Percentiles rank a stretch among this genome's conserved stretches.
Conservation (phyloP, 768 basidiomycete species). For the Sporobolomyces roseus region DNA sequence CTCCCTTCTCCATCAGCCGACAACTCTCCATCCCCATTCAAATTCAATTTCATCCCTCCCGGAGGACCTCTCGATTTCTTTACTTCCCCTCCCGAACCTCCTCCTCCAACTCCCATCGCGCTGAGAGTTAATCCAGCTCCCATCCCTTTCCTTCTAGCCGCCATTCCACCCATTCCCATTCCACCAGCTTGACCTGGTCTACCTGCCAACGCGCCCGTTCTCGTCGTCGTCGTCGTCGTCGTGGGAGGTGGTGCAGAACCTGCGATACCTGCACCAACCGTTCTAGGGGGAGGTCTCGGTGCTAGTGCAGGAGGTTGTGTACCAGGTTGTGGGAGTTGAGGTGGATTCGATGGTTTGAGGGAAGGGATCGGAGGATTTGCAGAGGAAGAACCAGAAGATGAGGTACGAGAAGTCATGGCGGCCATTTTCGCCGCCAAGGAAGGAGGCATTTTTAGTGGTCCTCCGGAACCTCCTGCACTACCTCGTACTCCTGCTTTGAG, state of each 20-base stretch:
- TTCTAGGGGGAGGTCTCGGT: conserved; percentile 30
- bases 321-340: conserved; percentile 40
- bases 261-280: no score
- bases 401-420: conserved; percentile 56
- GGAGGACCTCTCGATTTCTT: conserved; percentile 47
- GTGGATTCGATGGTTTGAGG: conserved; percentile 46
- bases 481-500: conserved; percentile 23
- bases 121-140: conserved; percentile 32
- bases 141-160: conserved; percentile 6
- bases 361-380: conserved; percentile 53
- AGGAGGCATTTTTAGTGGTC: conserved; percentile 62
- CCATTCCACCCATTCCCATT: conserved; percentile 47
- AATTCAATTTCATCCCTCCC: conserved; percentile 56
- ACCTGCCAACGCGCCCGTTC: conserved; percentile 39
- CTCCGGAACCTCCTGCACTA: neutral
- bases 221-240: conserved; percentile 21
- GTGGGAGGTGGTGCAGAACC: conserved; percentile 40
- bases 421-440: conserved; percentile 90
- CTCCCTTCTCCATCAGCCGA: conserved; percentile 41
- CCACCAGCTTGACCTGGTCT: conserved; percentile 49
- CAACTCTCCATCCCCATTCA: conserved; percentile 67
- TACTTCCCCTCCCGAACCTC: conserved; percentile 22
- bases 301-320: conserved; percentile 41
- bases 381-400: conserved; percentile 47
- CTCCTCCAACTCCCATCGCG: conserved; percentile 1